A percentile compares a stretch with the other conserved stretches of the same genome.
Evolutionary conservation across 106 monocot genomes (phyloP).

Genomic region (Hemerocallis citrina): DNA sequence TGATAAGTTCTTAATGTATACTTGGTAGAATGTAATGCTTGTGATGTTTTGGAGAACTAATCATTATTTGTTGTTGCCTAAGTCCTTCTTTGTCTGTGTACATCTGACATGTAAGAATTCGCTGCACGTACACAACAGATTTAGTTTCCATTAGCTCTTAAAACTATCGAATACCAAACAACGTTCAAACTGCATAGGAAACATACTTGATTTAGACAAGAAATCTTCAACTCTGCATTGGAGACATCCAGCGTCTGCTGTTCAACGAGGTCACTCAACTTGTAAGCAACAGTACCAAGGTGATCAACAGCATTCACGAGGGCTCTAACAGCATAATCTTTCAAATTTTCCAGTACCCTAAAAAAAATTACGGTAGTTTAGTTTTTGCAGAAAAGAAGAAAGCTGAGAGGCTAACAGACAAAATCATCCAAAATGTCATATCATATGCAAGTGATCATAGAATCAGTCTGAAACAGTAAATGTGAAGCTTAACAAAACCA

Average conservation of each 20-base stretch:
- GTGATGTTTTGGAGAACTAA: conserved; percentile 45
- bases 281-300: conserved; percentile 90
- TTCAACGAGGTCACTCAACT: conserved; percentile 76
- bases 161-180: too few relatives aligned
- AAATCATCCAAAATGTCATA: too few relatives aligned
- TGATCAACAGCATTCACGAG: conserved; percentile 94
- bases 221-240: conserved; percentile 52
- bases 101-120: conserved; percentile 52
- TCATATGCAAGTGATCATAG: too few relatives aligned
- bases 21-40: conserved; percentile 88
- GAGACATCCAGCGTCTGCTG: conserved; percentile 58
- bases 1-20: conserved; percentile 14
- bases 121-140: conserved; percentile 16
- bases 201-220: conserved; percentile 71
- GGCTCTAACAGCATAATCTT: conserved; percentile 78
- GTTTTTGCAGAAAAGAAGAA: too few relatives aligned
- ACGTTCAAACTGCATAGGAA: not conserved
- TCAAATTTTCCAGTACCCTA: conserved; percentile 87
- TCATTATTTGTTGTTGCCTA: conserved; percentile 45
- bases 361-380: conserved; percentile 4
- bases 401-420: too few relatives aligned
- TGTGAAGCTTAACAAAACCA: too few relatives aligned
- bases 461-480: too few relatives aligned
- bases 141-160: too few relatives aligned
- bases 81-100: conserved; percentile 67